These are phyloP conservation scores for Fusarium sp. DNA, from an alignment of 2,329 filamentous ascomycete species.

Conservation along the genomic window DNA sequence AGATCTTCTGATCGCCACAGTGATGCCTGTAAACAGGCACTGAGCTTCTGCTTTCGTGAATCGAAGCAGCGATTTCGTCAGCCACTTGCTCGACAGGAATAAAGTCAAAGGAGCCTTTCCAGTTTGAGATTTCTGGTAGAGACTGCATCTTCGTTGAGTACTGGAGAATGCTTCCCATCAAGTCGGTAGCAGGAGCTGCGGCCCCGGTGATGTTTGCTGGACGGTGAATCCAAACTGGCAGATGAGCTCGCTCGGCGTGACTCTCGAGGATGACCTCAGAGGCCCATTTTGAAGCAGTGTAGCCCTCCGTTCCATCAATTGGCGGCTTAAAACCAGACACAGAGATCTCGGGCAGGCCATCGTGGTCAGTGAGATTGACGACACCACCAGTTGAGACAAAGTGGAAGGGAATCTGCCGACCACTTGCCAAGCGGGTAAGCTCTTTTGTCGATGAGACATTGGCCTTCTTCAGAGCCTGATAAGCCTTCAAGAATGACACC, in stretches of 20 bases:
- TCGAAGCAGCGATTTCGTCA: not conserved
- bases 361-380: not conserved
- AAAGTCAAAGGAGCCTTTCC: not conserved
- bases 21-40: not conserved
- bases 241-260: not conserved
- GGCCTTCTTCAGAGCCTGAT: conserved; percentile 38
- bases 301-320: conserved; percentile 40
- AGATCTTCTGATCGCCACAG: not conserved
- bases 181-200: not conserved
- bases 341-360: not conserved
- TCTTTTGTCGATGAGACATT: conserved; percentile 48
- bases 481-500: conserved; percentile 48
- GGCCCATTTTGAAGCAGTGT: conserved; percentile 50
- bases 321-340: conserved; percentile 1
- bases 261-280: conserved; percentile 48
- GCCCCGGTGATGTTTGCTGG: not conserved
- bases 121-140: conserved; percentile 1
- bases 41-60: not conserved
- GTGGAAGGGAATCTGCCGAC: conserved; percentile 49
- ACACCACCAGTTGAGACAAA: conserved; percentile 51
- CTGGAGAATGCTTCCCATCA: not conserved
- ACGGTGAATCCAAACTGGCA: not conserved
- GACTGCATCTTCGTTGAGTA: not conserved
- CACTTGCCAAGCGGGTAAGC: conserved; percentile 39
- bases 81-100: not conserved